phyloP scores from a whole-genome alignment of 345 rosid genomes.

The Microthlaspi erraticum region DNA sequence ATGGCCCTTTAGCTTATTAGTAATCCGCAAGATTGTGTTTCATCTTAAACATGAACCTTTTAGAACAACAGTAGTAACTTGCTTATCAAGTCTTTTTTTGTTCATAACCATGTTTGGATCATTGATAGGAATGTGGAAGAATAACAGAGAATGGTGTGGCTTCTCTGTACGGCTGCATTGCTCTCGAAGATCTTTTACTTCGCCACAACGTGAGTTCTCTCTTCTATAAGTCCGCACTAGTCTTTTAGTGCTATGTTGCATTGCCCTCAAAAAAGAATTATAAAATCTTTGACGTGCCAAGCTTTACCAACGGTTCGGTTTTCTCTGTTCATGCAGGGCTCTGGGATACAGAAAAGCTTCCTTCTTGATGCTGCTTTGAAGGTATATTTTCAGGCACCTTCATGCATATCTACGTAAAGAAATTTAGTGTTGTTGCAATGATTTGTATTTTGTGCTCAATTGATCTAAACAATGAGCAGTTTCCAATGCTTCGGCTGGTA shows the following conservation, averaged over 20 bases:
- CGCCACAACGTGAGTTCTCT: slow-evolving; percentile 73
- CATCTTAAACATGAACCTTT: slow-evolving; percentile 7
- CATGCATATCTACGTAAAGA: not conserved
- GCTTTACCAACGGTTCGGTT: not conserved
- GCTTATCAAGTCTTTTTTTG: slow-evolving; percentile 1
- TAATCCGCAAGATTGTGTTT: not conserved
- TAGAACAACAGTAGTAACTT: not conserved
- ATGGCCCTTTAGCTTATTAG: not conserved
- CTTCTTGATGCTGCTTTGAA: slow-evolving; percentile 64
- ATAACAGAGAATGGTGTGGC: slow-evolving; percentile 59
- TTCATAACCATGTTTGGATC: slow-evolving; percentile 19
- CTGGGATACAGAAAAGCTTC: slow-evolving; percentile 60
- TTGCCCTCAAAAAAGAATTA: not conserved
- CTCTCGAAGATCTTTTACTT: slow-evolving; percentile 74
- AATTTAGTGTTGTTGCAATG: slow-evolving; percentile 7
- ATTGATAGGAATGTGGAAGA: slow-evolving; percentile 67
- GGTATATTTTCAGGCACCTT: slow-evolving; percentile 46
- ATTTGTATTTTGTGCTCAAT: not conserved
- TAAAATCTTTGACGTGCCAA: not conserved
- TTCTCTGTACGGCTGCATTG: slow-evolving; percentile 63
- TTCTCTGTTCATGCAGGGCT: slow-evolving; percentile 53
- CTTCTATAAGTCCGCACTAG: not conserved
- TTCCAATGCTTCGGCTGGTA: slow-evolving; percentile 71
- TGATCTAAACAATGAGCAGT: slow-evolving; percentile 42
- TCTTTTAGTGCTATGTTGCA: not conserved